Percentiles rank a stretch among this genome's conserved stretches.
Evolutionary conservation across 495 filamentous ascomycete species (phyloP).

Genomic region (Aspergillus campestris): DNA sequence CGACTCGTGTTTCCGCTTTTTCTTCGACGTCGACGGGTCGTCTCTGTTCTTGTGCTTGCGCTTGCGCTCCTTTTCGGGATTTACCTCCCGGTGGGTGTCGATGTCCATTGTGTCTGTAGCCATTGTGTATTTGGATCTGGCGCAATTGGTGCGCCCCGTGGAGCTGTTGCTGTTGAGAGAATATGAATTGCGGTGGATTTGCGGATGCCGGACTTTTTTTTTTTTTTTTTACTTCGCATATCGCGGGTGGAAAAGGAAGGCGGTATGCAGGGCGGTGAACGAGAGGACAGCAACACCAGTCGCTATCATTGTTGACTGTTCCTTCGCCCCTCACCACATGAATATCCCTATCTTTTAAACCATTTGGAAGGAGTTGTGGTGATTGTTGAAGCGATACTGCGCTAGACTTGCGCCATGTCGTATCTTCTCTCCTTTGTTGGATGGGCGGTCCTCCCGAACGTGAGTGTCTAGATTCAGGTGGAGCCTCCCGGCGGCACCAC

Average conservation of each 20-base stretch:
- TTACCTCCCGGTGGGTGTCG: constrained; percentile 18
- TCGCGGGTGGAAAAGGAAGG: constrained; percentile 15
- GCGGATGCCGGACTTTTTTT: constrained; percentile 27
- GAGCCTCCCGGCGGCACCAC: background rate
- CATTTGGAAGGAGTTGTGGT: background rate
- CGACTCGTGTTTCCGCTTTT: constrained; percentile 40
- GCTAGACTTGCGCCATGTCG: constrained; percentile 25
- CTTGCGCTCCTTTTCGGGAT: constrained; percentile 50
- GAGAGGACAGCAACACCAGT: constrained; percentile 1
- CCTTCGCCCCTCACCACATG: background rate
- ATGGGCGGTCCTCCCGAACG: constrained; percentile 74
- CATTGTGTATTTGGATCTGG: constrained; percentile 25
- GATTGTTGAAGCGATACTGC: background rate
- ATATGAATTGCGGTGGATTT: constrained; percentile 2
- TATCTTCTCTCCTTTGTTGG: constrained; percentile 65
- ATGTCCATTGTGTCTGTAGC: constrained; percentile 38
- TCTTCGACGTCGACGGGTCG: constrained; percentile 29
- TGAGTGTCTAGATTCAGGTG: constrained; percentile 29
- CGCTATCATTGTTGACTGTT: background rate
- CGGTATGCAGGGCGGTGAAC: constrained; percentile 28
- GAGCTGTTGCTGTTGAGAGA: constrained; percentile 9
- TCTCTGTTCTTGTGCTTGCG: constrained; percentile 37
- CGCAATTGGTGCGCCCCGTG: constrained; percentile 13
- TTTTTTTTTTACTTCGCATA: constrained; percentile 13
- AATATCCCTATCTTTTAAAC: background rate